Conservation (phyloP, 805 yeast genomes). For the Saturnispora sekii region DNA sequence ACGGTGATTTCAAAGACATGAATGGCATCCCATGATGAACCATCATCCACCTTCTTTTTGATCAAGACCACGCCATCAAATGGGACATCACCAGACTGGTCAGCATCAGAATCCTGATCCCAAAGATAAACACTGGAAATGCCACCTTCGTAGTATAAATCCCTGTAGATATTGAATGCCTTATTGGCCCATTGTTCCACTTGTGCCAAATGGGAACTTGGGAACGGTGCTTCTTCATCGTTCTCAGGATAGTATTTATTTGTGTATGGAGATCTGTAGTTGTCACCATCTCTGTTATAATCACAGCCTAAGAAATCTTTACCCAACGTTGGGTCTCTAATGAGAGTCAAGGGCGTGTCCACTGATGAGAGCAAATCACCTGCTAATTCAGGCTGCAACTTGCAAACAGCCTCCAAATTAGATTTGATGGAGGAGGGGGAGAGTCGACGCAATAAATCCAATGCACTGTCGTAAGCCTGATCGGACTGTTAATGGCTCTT, state of each 20-base stretch:
- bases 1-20: slow-evolving; percentile 77
- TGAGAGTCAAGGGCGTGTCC: slow-evolving; percentile 66
- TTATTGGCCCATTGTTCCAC: slow-evolving; percentile 79
- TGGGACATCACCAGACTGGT: slow-evolving; percentile 40
- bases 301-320: slow-evolving; percentile 79
- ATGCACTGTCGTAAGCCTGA: slow-evolving; percentile 63
- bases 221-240: slow-evolving; percentile 68
- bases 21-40: slow-evolving; percentile 82
- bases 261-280: slow-evolving; percentile 86
- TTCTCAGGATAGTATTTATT: slow-evolving; percentile 54
- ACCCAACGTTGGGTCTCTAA: slow-evolving; percentile 43
- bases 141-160: slow-evolving; percentile 93
- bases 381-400: slow-evolving; percentile 58
- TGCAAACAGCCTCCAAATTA: slow-evolving; percentile 39
- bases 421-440: slow-evolving; percentile 51
- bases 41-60: slow-evolving; percentile 48
- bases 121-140: slow-evolving; percentile 81
- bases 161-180: slow-evolving; percentile 87
- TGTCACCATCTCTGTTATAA: slow-evolving; percentile 91
- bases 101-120: slow-evolving; percentile 63
- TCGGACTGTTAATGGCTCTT: slow-evolving; percentile 1
- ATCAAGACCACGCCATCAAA: slow-evolving; percentile 89
- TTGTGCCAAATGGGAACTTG: slow-evolving; percentile 55
- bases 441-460: slow-evolving; percentile 67
- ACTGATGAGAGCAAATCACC: slow-evolving; percentile 81